Base-by-base conservation (phyloP, 2,329 filamentous ascomycete genomes). In the Arthrinium phaeospermum region DNA sequence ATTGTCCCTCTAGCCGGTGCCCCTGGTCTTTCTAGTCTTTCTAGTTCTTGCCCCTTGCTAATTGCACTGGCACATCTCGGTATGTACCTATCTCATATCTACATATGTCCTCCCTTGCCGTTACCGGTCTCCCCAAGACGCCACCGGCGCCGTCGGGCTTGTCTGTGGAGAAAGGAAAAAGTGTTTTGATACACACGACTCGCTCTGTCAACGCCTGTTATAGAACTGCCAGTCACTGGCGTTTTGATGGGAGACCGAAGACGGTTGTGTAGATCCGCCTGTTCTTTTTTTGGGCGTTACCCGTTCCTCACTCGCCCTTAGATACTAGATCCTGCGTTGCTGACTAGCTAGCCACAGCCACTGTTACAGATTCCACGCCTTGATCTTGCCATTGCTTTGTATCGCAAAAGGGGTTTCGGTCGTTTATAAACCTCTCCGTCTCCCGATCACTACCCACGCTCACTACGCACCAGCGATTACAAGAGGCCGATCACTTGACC, bases 281-380 rank as follows among this genome's bases (percentile, higher is more conserved):
- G 57, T 64, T 64, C 27, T 64, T n/a, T 49, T 64, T 41, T 64
- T n/a, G 22, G 57, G 57, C 34, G 57, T 64, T 64, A 64, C 57
- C 57, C 34, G 57, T 64, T 37, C 13, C 34, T 41, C 57, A 24
- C 57, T 41, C 57, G 7, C n/a, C 19, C 57, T 41, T 2, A 13
- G 13, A 41, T 64, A 41, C 57, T 64, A 64, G 57, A 64, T 64
- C 34, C 16, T 64, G 34, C 19, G 30, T 64, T 41, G 57, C 57
- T 64, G 57, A 64, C 57, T 64, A 64, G 57, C 19, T 41, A 64
- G 30, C 57, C 41, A 37, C 57, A 64, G 57, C 57, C 57, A 41
- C 34, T 64, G 57, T 64, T 64, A 64, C 57, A 64, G 57, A 24
- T 64, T 64, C 57, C 22, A 2, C 57, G 57, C 34, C 30, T 19